Base-by-base conservation (phyloP, 139 green algal species). In the Chlorella sp. region DNA sequence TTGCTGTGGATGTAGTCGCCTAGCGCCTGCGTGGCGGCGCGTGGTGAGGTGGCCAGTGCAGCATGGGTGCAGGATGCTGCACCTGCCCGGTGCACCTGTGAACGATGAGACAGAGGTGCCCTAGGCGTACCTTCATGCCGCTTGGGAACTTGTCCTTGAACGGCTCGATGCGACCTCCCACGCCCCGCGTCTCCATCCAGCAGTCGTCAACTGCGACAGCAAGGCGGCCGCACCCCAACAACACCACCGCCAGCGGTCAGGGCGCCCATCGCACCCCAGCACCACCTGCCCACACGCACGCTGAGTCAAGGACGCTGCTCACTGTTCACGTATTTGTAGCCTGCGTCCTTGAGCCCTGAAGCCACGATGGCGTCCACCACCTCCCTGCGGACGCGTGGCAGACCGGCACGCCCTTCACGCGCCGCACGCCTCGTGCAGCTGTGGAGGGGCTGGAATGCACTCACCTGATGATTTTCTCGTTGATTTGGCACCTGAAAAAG, bases 1-100 rank as follows among this genome's bases (percentile, higher is more conserved):
- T 77, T 79, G 71, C 31, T 32, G 67, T 88, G 83, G 32, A 89
- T 71, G 66, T 88, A 84, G 64, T 84, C 77, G 2, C 32, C 81
- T n/a, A 89, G 75, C 0, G 81, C 74, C 62, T 81, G 73, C 70
- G 82, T 2, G n/a, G n/a, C n/a, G n/a, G n/a, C n/a, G n/a, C n/a
- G n/a, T n/a, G n/a, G n/a, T n/a, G n/a, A n/a, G n/a, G n/a, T n/a
- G n/a, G n/a, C n/a, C n/a, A n/a, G n/a, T n/a, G n/a, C n/a, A n/a
- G n/a, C n/a, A n/a, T n/a, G n/a, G n/a, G n/a, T n/a, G n/a, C n/a
- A n/a, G n/a, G n/a, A n/a, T n/a, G n/a, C n/a, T n/a, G n/a, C n/a
- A n/a, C n/a, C n/a, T n/a, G n/a, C n/a, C n/a, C n/a, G n/a, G n/a
- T n/a, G n/a, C n/a, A n/a, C n/a, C n/a, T n/a, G n/a, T n/a, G n/a